Base-by-base conservation (phyloP, 257 asterid species). In the Lithospermum erythrorhizon region DNA sequence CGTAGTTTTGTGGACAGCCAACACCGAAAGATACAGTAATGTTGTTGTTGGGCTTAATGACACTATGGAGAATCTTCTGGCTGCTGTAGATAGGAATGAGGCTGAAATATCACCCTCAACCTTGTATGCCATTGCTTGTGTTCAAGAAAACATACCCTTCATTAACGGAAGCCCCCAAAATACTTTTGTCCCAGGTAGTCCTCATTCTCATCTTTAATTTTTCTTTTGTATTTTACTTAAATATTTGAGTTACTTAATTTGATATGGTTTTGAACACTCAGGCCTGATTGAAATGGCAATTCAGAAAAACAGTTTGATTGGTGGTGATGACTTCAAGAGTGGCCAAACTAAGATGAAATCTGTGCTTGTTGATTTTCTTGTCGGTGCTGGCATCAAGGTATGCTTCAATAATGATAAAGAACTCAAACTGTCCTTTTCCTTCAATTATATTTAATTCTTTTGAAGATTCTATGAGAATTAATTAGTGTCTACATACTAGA, bases 261-360 rank as follows among this genome's bases (percentile, higher is more conserved):
- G 6, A 5, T 32, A 20, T 22, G 27, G 9, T 9, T 71, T 37
- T 14, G 15, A 19, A 57, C 47, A 55, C 65, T 18, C 77, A 87
- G 97, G 95, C 55, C 74, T 93, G 61, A 84, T 93, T 70, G 95
- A 93, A 59, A 62, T 89, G 83, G 97, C 98, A 21, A 89, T 88
- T 56, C 72, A 75, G 63, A 78, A 82, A 73, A 93, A 93, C 78
- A 74, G 86, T 63, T 81, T 88, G 79, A 93, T 93, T 9, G 98
- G 95, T 61, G 98, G 98, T 27, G 97, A 93, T 64, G 98, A 93
- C 45, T 93, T 93, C 70, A 93, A 93, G 87, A 93, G 98, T 65
- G 98, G 98, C 10, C 98, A 93, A 60, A 93, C 98, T 21, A 93
- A 93, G 80, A 93, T 93, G 98, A 93, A 93, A 65, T 93, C 98